phyloP scores from a whole-genome alignment of 2,329 filamentous ascomycete species.

The Pyricularia pennisetigena region DNA sequence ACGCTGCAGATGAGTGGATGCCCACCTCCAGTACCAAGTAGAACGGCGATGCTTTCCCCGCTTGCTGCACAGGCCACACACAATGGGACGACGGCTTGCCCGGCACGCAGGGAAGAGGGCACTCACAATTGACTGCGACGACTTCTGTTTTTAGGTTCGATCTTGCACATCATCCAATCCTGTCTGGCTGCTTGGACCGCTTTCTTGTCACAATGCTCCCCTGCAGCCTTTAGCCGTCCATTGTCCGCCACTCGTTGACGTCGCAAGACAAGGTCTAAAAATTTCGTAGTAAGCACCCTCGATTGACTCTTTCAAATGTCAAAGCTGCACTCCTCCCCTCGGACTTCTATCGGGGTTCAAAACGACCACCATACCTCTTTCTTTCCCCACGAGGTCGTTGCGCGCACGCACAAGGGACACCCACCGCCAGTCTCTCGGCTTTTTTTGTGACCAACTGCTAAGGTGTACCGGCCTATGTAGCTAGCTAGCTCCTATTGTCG shows the following conservation, averaged over 20 bases:
- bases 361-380: not conserved
- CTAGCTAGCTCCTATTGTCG: not conserved
- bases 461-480: not conserved
- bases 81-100: not conserved
- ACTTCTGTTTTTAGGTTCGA: not conserved
- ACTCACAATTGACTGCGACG: not conserved
- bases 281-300: not conserved
- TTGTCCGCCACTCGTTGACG: not conserved
- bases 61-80: not conserved
- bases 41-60: not conserved
- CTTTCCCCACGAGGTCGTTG: not conserved
- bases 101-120: not conserved
- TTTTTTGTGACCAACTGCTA: not conserved
- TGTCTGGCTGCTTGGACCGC: not conserved
- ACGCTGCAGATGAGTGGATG: not conserved
- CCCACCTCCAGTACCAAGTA: not conserved
- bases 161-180: not conserved
- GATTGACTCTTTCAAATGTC: not conserved
- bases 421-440: not conserved
- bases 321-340: constrained; percentile 5
- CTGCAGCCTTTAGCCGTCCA: not conserved
- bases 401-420: not conserved
- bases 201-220: not conserved
- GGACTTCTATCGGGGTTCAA: constrained; percentile 14
- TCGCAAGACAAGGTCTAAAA: not conserved